These are phyloP conservation scores for Blakeslea trispora DNA, from an alignment of 371 early-diverging fungal species.

Conservation along the genomic window DNA sequence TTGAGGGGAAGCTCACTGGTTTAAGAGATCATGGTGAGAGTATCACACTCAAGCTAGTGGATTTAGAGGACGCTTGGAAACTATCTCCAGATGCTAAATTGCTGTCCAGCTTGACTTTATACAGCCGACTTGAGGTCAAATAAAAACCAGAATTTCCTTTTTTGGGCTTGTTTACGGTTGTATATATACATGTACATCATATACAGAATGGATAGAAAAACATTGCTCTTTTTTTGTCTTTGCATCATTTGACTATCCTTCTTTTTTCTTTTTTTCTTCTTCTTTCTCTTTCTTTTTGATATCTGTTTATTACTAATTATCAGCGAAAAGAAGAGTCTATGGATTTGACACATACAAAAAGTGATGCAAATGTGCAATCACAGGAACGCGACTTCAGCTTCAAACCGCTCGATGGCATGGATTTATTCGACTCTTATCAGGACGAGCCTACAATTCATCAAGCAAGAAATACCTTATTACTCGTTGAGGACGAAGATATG, in stretches of 20 bases:
- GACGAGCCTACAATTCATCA: not conserved
- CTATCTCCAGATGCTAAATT: slow-evolving; percentile 73
- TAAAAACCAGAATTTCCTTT: slow-evolving; percentile 11
- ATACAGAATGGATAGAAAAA: not conserved
- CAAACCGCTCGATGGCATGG: not conserved
- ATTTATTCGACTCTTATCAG: not conserved
- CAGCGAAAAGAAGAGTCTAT: too few species aligned
- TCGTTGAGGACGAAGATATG: not conserved
- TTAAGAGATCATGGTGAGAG: slow-evolving; percentile 78
- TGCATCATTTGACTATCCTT: not conserved
- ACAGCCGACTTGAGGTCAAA: slow-evolving; percentile 50
- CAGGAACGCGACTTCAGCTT: not conserved
- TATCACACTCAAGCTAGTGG: slow-evolving; percentile 68
- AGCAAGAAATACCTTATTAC: not conserved
- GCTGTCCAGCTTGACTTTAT: slow-evolving; percentile 68
- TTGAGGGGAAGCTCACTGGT: slow-evolving; percentile 73
- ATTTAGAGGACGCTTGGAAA: slow-evolving; percentile 68
- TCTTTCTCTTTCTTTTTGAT: not conserved
- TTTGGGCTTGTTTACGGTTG: slow-evolving; percentile 18
- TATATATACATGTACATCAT: not conserved
- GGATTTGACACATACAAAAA: too few species aligned
- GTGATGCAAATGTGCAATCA: not conserved
- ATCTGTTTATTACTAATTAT: too few species aligned
- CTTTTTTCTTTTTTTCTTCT: not conserved
- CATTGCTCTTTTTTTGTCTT: not conserved